Evolutionary conservation across 441 rosid genomes (phyloP).

Genomic region (Brassica hybrid): DNA sequence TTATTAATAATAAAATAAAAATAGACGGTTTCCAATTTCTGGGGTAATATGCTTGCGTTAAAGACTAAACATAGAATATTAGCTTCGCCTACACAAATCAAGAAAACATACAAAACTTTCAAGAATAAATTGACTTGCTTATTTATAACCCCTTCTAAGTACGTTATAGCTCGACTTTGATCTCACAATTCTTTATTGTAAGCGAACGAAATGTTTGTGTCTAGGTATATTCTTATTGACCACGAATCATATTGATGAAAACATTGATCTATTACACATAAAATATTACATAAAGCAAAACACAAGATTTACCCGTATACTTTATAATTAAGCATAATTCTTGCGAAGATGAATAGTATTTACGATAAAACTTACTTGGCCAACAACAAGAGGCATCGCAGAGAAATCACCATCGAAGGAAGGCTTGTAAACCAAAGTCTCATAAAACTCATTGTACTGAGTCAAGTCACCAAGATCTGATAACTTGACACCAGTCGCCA

Average conservation of each 20-base stretch:
- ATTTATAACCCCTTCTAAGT: not conserved
- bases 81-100: too few species aligned
- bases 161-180: not conserved
- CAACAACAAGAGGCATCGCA: constrained; percentile 71
- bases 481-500: constrained; percentile 50
- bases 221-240: not conserved
- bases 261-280: constrained; percentile 11
- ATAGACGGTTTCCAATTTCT: not conserved
- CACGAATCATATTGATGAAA: constrained; percentile 2
- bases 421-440: constrained; percentile 61
- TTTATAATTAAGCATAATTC: constrained; percentile 2
- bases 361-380: constrained; percentile 53
- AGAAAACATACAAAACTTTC: not conserved
- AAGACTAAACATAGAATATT: not conserved
- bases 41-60: not conserved
- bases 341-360: not conserved
- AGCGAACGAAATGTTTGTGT: not conserved
- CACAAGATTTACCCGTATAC: not conserved
- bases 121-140: not conserved
- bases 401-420: constrained; percentile 50
- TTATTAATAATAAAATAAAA: not conserved
- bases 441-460: constrained; percentile 60
- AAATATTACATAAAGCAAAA: not conserved
- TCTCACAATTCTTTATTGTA: not conserved
- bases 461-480: constrained; percentile 68